A percentile compares a stretch with the other conserved stretches of the same genome.
Evolutionary conservation across 2,329 filamentous ascomycete genomes (phyloP).

Genomic region (Waltergamsia citrina): DNA sequence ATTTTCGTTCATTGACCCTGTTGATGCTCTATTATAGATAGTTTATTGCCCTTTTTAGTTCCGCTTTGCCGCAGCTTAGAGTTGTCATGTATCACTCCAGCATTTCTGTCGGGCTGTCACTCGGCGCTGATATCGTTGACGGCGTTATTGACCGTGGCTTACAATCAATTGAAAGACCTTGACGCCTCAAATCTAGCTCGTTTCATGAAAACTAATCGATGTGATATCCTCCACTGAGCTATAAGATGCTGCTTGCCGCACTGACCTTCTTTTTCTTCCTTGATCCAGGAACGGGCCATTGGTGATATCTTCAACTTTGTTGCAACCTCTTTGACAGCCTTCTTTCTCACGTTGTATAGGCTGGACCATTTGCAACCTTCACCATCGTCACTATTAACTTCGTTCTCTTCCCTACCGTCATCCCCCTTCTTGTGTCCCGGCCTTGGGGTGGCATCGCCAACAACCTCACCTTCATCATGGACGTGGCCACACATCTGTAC

Average conservation of each 20-base stretch:
- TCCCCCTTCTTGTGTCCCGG: neutral
- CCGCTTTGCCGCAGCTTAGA: neutral
- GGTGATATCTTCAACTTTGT: no score
- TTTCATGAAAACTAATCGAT: no score
- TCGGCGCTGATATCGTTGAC: neutral
- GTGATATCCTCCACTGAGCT: no score
- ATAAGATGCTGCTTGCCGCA: neutral
- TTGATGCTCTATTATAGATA: no score
- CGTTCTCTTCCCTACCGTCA: neutral
- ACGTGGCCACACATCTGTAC: neutral
- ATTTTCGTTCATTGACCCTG: neutral
- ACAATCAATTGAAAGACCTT: neutral
- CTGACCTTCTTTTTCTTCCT: neutral
- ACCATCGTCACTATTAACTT: no score
- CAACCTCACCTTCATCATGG: no score
- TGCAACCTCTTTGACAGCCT: no score
- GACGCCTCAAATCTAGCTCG: neutral
- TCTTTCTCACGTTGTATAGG: no score
- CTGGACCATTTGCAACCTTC: no score
- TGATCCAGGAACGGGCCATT: neutral
- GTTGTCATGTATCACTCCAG: neutral
- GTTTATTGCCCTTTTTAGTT: neutral
- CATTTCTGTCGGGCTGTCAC: neutral
- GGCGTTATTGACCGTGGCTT: neutral
- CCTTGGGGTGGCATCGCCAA: neutral